Conservation (phyloP, 257 asterid species). For the Voacanga thouarsii region DNA sequence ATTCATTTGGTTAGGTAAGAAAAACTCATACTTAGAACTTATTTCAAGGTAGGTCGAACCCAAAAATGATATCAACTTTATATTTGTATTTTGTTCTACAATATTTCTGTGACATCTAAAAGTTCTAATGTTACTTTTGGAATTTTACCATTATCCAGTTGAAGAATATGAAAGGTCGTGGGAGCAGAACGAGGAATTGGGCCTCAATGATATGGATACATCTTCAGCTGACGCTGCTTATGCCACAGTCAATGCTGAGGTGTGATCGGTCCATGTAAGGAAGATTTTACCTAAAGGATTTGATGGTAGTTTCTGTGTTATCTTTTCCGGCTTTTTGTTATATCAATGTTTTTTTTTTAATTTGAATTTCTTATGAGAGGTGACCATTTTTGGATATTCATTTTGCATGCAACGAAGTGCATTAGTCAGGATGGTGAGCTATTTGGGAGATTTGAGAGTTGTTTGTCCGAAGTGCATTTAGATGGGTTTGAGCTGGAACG, state of each 20-base stretch:
- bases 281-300: not conserved
- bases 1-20: not conserved
- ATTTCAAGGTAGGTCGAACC: not conserved
- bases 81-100: not conserved
- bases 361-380: not conserved
- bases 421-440: too few relatives aligned
- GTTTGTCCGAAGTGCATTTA: too few relatives aligned
- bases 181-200: conserved; percentile 97
- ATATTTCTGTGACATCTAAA: not conserved
- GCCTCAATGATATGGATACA: conserved; percentile 93
- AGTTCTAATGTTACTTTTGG: not conserved
- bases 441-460: too few relatives aligned
- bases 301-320: not conserved
- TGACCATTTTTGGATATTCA: not conserved
- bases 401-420: too few relatives aligned
- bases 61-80: not conserved
- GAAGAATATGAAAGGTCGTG: conserved; percentile 89
- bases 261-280: not conserved
- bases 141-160: conserved; percentile 24
- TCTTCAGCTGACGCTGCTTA: conserved; percentile 76
- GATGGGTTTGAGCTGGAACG: too few relatives aligned
- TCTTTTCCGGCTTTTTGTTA: too few relatives aligned
- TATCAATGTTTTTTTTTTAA: not conserved
- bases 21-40: not conserved
- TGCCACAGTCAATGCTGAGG: not conserved